These are phyloP conservation scores for Flaveria trinervia DNA, from an alignment of 129 eudicot genomes.

Conservation along the genomic window DNA sequence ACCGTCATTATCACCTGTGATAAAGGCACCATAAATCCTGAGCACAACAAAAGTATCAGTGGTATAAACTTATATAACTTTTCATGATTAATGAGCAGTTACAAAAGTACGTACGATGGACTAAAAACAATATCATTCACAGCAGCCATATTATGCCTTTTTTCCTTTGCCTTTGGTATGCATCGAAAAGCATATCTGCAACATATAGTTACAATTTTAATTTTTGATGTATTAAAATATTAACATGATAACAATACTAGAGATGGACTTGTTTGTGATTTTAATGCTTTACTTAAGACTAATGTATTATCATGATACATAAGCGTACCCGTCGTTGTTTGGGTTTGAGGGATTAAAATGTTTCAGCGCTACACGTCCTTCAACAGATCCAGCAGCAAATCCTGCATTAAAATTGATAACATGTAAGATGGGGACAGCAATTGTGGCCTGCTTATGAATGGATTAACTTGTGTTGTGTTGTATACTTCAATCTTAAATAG, in stretches of 20 bases:
- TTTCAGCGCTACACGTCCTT: slow-evolving; percentile 78
- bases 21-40: slow-evolving; percentile 59
- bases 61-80: slow-evolving; percentile 15
- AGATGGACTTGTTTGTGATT: slow-evolving; percentile 8
- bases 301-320: slow-evolving; percentile 23
- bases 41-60: slow-evolving; percentile 22
- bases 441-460: neutral
- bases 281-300: no score
- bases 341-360: slow-evolving; percentile 47
- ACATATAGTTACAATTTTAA: slow-evolving; percentile 3
- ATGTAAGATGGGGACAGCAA: neutral
- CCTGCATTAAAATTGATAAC: slow-evolving; percentile 46
- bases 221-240: neutral
- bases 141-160: slow-evolving; percentile 58
- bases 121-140: slow-evolving; percentile 89
- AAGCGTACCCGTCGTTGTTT: slow-evolving; percentile 64
- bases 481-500: neutral
- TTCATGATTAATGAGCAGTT: slow-evolving; percentile 10
- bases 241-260: slow-evolving; percentile 12
- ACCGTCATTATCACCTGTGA: slow-evolving; percentile 87
- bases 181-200: slow-evolving; percentile 85
- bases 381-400: slow-evolving; percentile 88
- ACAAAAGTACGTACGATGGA: slow-evolving; percentile 69
- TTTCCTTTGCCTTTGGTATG: slow-evolving; percentile 66
- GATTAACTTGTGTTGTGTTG: neutral